Evolutionary conservation across 176 grass and related monocot species (phyloP), one percentile per base, ranked within the genome.

Genomic region (Ananas comosus): DNA sequence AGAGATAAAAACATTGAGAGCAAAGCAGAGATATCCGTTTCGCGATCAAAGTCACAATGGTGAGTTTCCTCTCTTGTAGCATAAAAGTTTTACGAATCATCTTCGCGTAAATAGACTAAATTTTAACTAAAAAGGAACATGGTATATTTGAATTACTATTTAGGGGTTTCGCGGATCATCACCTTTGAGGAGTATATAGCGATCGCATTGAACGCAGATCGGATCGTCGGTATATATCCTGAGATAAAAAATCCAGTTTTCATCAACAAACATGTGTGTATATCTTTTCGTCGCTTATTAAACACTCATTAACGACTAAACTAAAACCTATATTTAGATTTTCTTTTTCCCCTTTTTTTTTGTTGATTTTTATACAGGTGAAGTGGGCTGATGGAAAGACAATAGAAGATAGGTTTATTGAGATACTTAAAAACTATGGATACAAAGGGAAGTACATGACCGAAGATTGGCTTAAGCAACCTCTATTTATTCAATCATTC

Each of bases 401-500:
- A 64, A 92, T 92, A 50, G 94, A 97, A 72, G 89, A 92, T 69
- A 97, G 72, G 80, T 97, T 97, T 92, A 86, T 92, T 53, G 89
- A 88, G 70, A 83, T 69, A 28, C 86, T 97, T 53, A 76, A 79
- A 18, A 81, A 87, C 51, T 97, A 97, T 66, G 94, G 86, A 67
- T 97, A 97, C 48, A 87, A 72, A 75, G 94, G 89, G 51, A 54
- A 78, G 92, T 97, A 97, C 81, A 71, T 92, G 84, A 88, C 94
- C 27, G 74, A 79, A 63, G 81, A 83, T 75, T 97, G 94, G 94
- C 64, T 92, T 64, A 88, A 90, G 78, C 74, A 92, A 52, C 94
- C 94, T 70, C 29, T 97, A 16, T 97, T 97, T 84, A 90, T 97
- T 72, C 94, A 97, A 65, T 97, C 94, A 16, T 97, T 97, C 80